Base-by-base conservation (phyloP, 768 basidiomycete genomes). In the Sporobolomyces roseus region DNA sequence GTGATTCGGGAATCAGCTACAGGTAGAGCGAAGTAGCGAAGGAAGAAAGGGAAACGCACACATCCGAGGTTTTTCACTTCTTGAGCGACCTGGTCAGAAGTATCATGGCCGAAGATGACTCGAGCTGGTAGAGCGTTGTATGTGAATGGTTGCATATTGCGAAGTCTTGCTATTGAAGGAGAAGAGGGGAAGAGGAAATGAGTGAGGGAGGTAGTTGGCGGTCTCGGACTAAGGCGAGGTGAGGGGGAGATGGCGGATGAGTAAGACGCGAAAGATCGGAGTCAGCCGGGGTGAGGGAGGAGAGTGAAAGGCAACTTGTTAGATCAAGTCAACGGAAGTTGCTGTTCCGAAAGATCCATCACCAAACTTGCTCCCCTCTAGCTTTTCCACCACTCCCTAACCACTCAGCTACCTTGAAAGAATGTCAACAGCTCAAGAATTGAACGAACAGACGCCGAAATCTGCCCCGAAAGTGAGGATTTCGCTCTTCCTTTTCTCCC, bases 71-170 rank as follows among this genome's bases (percentile, higher is more conserved):
- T 54, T 55, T 72, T 50, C 60, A 81, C 71, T 63, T 81, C 80
- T 2, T 66, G 68, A 0, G 77, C 73, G 33, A 81, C 77, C 52
- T 79, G 75, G 10, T 63, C 50, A 59, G 78, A 72, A 1, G 79
- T 80, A 4, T 79, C 81, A 23, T 60, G 70, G 14, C 81, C 81
- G 61, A 82, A 82, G 64, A 82, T 73, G 45, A 82, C 80, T 27
- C 79, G 75, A 1, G 76, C 75, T 33, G 81, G 80, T 16, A 80
- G 76, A 25, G 78, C 76, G 59, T 77, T 81, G 75, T 81, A 81
- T 21, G 77, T 68, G 70, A 82, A 82, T 8, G 79, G 75, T 51
- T 77, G 74, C 77, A 80, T 79, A 60, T 30, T 64, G 45, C 8
- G 29, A 30, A 32, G 35, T 4, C 19, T n/a, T 19, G 10, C 14